phyloP scores from a whole-genome alignment of 805 yeast species.

The Saturnispora halmiae region DNA sequence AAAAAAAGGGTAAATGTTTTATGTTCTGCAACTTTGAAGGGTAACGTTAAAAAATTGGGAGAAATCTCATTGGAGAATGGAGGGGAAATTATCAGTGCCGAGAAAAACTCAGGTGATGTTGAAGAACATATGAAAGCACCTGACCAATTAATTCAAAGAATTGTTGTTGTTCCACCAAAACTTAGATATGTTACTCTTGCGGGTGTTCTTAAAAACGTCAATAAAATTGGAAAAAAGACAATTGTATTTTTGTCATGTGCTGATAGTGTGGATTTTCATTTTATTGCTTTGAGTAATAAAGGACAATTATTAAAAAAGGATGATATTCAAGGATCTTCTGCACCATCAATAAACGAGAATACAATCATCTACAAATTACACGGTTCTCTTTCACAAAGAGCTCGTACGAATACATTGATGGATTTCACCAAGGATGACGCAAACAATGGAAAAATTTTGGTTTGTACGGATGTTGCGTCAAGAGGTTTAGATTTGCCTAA shows the following conservation, averaged over 20 bases:
- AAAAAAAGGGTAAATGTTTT: constrained; percentile 61
- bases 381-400: constrained; percentile 82
- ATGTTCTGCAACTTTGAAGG: constrained; percentile 91
- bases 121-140: constrained; percentile 52
- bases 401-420: constrained; percentile 67
- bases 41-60: constrained; percentile 71
- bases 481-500: constrained; percentile 91
- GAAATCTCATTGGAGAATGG: constrained; percentile 66
- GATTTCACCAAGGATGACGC: constrained; percentile 42
- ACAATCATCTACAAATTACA: constrained; percentile 61
- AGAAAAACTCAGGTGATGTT: constrained; percentile 10
- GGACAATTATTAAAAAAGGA: constrained; percentile 30
- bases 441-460: constrained; percentile 47
- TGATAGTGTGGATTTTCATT: constrained; percentile 94
- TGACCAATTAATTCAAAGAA: constrained; percentile 77
- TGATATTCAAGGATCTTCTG: constrained; percentile 27
- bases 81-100: constrained; percentile 54
- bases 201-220: constrained; percentile 48
- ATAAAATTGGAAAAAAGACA: constrained; percentile 38
- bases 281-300: constrained; percentile 56
- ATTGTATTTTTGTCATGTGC: constrained; percentile 90
- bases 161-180: constrained; percentile 86
- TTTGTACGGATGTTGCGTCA: constrained; percentile 97
- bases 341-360: constrained; percentile 41
- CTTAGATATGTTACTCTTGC: constrained; percentile 75